Evolutionary conservation across 1,284 basidiomycete species (phyloP).

Genomic region (Ustilago shanxiensis): DNA sequence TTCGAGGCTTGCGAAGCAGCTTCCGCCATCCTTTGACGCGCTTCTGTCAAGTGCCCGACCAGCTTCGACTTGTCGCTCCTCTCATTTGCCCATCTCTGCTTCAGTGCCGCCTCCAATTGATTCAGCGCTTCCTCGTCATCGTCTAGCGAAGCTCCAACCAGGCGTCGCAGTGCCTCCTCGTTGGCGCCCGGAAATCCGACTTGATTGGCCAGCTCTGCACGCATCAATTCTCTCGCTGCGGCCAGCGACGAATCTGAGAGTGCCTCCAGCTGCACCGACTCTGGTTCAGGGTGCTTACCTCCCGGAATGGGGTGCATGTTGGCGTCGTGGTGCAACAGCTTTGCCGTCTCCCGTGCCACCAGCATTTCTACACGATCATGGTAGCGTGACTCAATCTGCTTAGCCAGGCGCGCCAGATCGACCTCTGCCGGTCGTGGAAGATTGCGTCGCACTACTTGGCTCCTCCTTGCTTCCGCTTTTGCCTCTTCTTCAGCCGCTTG

Average conservation of each 20-base stretch:
- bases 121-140: slow-evolving; percentile 73
- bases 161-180: slow-evolving; percentile 78
- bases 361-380: slow-evolving; percentile 75
- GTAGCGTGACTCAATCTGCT: slow-evolving; percentile 61
- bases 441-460: slow-evolving; percentile 82
- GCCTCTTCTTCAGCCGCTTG: slow-evolving; percentile 80
- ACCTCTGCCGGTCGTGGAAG: slow-evolving; percentile 89
- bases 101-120: slow-evolving; percentile 72
- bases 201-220: slow-evolving; percentile 81
- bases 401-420: slow-evolving; percentile 78
- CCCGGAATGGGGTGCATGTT: slow-evolving; percentile 90
- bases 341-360: slow-evolving; percentile 83
- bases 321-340: slow-evolving; percentile 87
- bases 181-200: slow-evolving; percentile 88
- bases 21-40: slow-evolving; percentile 82
- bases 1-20: slow-evolving; percentile 86
- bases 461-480: slow-evolving; percentile 79
- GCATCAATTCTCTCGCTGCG: slow-evolving; percentile 80
- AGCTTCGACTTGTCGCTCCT: slow-evolving; percentile 74
- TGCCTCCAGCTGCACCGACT: slow-evolving; percentile 79
- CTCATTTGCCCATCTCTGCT: slow-evolving; percentile 74
- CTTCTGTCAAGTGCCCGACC: slow-evolving; percentile 77
- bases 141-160: slow-evolving; percentile 43
- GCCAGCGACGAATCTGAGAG: slow-evolving; percentile 84
- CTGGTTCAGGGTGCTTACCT: slow-evolving; percentile 80